A percentile compares a stretch with the other conserved stretches of the same genome.
phyloP scores from a whole-genome alignment of 2,329 filamentous ascomycete genomes.

The Colletotrichum musae region DNA sequence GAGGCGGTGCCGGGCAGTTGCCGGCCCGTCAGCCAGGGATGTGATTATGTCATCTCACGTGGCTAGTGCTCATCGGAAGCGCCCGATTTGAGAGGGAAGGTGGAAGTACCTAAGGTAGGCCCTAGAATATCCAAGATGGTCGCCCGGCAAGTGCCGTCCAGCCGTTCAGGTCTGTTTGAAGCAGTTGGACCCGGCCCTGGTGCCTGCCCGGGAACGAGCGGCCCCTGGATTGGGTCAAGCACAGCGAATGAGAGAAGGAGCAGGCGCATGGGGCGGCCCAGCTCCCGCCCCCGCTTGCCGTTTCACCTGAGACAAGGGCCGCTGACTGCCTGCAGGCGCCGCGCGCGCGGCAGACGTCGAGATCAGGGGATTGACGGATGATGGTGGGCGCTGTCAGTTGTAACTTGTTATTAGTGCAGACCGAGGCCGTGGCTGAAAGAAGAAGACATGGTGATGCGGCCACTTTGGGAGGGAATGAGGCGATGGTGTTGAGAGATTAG shows the following conservation, averaged over 20 bases:
- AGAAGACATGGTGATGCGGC: conserved; percentile 15
- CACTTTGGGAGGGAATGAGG: background rate
- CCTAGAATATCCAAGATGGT: conserved; percentile 4
- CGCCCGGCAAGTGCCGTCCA: conserved; percentile 9
- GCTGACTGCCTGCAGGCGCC: conserved; percentile 22
- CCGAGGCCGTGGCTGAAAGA: too few species aligned
- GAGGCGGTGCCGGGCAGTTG: too few species aligned
- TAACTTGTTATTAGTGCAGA: background rate
- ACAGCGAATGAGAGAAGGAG: conserved; percentile 2
- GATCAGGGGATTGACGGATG: background rate
- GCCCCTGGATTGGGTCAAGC: background rate
- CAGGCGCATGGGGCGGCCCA: conserved; percentile 16
- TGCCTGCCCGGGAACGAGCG: background rate
- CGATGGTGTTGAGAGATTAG: conserved; percentile 6
- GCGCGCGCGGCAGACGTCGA: conserved; percentile 26
- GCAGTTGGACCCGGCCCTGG: background rate
- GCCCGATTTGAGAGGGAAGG: conserved; percentile 8
- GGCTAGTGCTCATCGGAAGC: conserved; percentile 14
- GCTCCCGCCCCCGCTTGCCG: conserved; percentile 25
- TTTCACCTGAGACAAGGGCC: conserved; percentile 41
- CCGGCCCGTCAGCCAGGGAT: too few species aligned
- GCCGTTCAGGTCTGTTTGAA: conserved; percentile 7
- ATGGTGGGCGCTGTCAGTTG: conserved; percentile 3
- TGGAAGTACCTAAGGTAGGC: background rate
- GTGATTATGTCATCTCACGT: conserved; percentile 1